Evolutionary conservation across 2,329 filamentous ascomycete species (phyloP), one percentile per base, ranked within the genome.

Genomic region (Cercospora canescens): DNA sequence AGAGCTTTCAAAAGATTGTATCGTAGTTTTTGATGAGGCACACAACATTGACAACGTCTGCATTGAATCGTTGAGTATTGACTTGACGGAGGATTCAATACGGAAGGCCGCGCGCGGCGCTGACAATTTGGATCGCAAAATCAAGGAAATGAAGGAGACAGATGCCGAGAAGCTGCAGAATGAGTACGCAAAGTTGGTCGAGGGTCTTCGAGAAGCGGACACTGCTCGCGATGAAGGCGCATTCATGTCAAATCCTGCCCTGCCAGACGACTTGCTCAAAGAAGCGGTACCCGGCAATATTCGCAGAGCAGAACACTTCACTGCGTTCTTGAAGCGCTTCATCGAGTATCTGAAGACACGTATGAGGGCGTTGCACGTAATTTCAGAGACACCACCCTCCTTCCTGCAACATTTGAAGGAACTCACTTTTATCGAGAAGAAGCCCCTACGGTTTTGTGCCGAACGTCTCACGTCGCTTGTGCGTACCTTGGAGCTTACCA

Each of bases 31-130:
- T 71, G 95, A 99, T 75, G 95, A 99, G 79, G 95, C 95, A 14
- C 95, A 99, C 82, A 99, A 99, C 76, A 99, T 99, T 73, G 95
- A 99, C 84, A 99, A 99, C 76, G 95, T 99, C 66, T 99, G 96
- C 78, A 99, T 99, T 71, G 95, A 99, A 76, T 94, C 95, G 1
- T 82, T 98, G 12, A 99, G 95, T 76, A 98, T 97, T 48, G 95
- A 99, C 74, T 87, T 99, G 64, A 98, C 94, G 0, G 94, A 99
- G 76, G 95, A 98, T 72, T 97, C 94, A 0, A 79, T 99, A 61
- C 88, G 94, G 24, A 96, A 93, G 80, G 95, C 95, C 21, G 94
- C 93, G 1, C 87, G 93, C 70, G 95, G 95, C 5, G 96, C 94
- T 12, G 90, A 90, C 70, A 98, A 96, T 71, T 83, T 99, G 1